Base-by-base conservation (phyloP, 257 asterid genomes). In the Nicotiana benthamiana region DNA sequence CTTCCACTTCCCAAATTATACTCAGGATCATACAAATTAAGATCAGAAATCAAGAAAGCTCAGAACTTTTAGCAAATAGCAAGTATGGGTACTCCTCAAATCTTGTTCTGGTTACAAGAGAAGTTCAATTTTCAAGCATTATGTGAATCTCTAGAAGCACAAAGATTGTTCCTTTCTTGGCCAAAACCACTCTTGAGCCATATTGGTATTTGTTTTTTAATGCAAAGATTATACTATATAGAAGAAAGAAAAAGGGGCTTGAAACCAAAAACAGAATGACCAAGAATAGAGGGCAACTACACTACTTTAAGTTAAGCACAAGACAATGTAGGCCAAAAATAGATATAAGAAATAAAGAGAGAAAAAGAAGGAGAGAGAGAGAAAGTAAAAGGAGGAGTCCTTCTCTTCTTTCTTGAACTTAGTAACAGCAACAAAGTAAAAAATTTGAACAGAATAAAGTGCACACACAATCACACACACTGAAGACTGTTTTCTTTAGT, bases 371-470 rank as follows among this genome's bases (percentile, higher is more conserved):
- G 89, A 82, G 90, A 79, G 86, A 80, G 82, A 43, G 85, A 28
- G 60, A 67, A 81, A 20, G 80, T 24, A 40, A 54, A 74, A 72
- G 76, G 62, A 74, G 74, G 78, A 77, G 80, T 43, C 65, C 85
- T 82, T 80, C 85, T 76, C 75, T 82, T 80, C 86, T 87, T 88
- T 67, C 77, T 79, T 67, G 59, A 79, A 68, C 89, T 84, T 67
- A 83, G 89, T 86, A 84, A 86, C 85, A 40, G 46, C 61, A 85
- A 89, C 90, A 88, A 90, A 82, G 92, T 84, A 89, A 89, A 87
- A 87, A 87, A 90, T 88, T 92, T 92, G 90, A 91, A 89, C 89
- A 87, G 93, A 94, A 91, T 92, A 93, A 94, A 93, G 97, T 82
- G 86, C 86, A 53, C 85, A 60, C 17, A 77, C 76, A 80, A 87